A percentile compares a stretch with the other conserved stretches of the same genome.
Evolutionary conservation across 192 early-diverging fungal species (phyloP).

Genomic region (Martensiomyces pterosporus): DNA sequence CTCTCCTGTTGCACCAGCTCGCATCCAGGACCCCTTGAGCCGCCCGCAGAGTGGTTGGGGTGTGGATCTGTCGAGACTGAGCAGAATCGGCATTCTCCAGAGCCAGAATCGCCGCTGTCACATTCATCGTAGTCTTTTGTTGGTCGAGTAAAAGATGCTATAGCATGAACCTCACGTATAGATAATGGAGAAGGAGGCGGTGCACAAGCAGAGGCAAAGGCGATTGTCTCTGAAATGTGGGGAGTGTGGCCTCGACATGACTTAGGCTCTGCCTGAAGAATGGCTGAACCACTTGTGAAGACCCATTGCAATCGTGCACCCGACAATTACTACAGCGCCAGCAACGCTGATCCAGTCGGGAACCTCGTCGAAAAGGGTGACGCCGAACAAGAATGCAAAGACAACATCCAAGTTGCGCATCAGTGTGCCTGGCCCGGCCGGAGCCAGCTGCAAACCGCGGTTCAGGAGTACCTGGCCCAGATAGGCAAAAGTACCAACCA

Average conservation of each 20-base stretch:
- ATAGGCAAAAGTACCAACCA: slow-evolving; percentile 61
- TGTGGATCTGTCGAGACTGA: no score
- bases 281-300: slow-evolving; percentile 55
- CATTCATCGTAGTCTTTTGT: no score
- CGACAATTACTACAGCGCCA: slow-evolving; percentile 63
- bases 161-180: no score
- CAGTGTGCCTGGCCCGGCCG: slow-evolving; percentile 68
- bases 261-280: no score
- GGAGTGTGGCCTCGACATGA: no score
- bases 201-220: neutral
- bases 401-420: slow-evolving; percentile 81
- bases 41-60: no score
- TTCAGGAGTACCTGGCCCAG: slow-evolving; percentile 71
- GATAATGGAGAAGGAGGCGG: no score
- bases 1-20: no score
- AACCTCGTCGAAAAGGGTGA: slow-evolving; percentile 63
- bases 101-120: neutral
- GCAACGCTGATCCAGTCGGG: slow-evolving; percentile 53
- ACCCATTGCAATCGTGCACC: slow-evolving; percentile 58
- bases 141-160: no score
- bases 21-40: no score
- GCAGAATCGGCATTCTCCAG: neutral
- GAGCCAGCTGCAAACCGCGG: slow-evolving; percentile 68
- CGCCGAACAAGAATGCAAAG: slow-evolving; percentile 72
- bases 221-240: slow-evolving; percentile 1